phyloP scores from a whole-genome alignment of 2,329 filamentous ascomycete genomes.

The Trichoderma citrinoviride region DNA sequence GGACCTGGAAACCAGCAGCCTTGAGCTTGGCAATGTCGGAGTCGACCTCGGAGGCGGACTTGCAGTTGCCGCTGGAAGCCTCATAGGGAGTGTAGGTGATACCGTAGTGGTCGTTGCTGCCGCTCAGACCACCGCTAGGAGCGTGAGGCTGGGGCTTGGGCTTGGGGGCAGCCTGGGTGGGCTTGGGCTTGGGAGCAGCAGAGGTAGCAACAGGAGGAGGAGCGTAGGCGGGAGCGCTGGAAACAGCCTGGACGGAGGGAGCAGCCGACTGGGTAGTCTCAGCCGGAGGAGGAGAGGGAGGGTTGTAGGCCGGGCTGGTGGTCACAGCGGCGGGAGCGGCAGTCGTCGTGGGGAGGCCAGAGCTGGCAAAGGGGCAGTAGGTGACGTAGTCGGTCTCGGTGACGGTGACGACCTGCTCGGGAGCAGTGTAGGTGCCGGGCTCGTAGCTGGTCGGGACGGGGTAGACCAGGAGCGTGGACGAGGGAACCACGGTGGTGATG shows the following conservation, averaged over 20 bases:
- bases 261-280: constrained; percentile 4
- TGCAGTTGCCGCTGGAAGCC: constrained; percentile 58
- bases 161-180: constrained; percentile 15
- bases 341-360: constrained; percentile 37
- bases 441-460: constrained; percentile 62
- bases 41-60: constrained; percentile 56
- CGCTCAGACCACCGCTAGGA: constrained; percentile 36
- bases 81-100: constrained; percentile 80
- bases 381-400: constrained; percentile 66
- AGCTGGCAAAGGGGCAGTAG: constrained; percentile 65
- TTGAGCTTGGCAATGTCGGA: constrained; percentile 62
- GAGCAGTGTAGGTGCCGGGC: constrained; percentile 71
- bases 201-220: constrained; percentile 24
- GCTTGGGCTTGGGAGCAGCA: constrained; percentile 16
- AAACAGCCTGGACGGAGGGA: constrained; percentile 5
- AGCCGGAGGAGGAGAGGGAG: constrained; percentile 10
- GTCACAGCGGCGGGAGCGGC: constrained; percentile 28
- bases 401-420: constrained; percentile 64
- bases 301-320: constrained; percentile 22
- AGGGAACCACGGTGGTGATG: constrained; percentile 58
- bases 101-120: constrained; percentile 59
- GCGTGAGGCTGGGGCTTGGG: constrained; percentile 26
- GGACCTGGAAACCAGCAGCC: constrained; percentile 61
- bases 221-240: not conserved
- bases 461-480: constrained; percentile 58